Percentiles rank a stretch among this genome's conserved stretches.
phyloP scores from a whole-genome alignment of 2,329 filamentous ascomycete species.

The Colletotrichum truncatum region DNA sequence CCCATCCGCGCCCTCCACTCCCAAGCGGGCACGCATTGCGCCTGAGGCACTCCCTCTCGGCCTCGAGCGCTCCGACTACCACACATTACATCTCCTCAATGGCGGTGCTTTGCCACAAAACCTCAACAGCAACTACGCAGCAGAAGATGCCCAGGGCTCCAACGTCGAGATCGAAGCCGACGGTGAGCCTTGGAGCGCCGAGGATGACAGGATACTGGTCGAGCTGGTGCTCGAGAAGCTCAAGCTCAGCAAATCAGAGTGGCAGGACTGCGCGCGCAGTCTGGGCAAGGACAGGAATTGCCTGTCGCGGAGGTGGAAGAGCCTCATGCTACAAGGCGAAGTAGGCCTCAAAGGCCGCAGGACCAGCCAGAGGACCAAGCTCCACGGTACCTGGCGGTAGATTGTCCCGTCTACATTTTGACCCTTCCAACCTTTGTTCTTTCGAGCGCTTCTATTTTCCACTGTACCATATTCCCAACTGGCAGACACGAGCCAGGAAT shows the following conservation, averaged over 20 bases:
- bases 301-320: conserved; percentile 70
- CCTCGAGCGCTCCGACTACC: conserved; percentile 66
- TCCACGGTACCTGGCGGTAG: conserved; percentile 67
- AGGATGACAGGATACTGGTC: conserved; percentile 73
- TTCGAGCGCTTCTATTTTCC: background rate
- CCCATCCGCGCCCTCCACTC: conserved; percentile 57
- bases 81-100: conserved; percentile 53
- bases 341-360: conserved; percentile 64
- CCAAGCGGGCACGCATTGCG: conserved; percentile 68
- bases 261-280: conserved; percentile 73
- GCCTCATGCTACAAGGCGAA: conserved; percentile 66
- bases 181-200: conserved; percentile 64
- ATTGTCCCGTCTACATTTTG: background rate
- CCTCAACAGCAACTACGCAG: conserved; percentile 32
- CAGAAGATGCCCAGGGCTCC: conserved; percentile 37
- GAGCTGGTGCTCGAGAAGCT: conserved; percentile 75
- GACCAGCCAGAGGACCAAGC: conserved; percentile 52
- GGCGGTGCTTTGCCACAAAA: conserved; percentile 33
- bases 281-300: conserved; percentile 68
- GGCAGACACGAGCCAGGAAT: background rate
- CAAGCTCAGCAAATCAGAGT: conserved; percentile 70
- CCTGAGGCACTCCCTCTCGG: conserved; percentile 69
- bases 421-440: background rate
- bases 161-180: conserved; percentile 55
- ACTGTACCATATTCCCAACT: background rate